Base-by-base conservation (phyloP, 2,329 filamentous ascomycete species). In the Gremmenia infestans region DNA sequence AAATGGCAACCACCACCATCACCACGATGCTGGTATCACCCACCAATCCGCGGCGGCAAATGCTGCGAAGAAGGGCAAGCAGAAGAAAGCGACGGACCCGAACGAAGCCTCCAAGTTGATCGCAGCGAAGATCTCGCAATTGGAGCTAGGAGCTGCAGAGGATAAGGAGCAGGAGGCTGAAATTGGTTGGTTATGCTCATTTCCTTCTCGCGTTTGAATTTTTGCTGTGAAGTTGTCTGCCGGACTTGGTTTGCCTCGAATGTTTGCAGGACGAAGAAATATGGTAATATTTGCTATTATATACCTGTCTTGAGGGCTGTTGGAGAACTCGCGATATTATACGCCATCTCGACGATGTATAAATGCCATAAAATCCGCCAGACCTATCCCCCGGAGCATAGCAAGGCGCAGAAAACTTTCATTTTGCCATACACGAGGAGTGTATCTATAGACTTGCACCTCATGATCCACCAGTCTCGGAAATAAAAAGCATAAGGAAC, bases 151-250 rank as follows among this genome's bases (percentile, higher is more conserved):
- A 78, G 89, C 88, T 50, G 91, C 91, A 11, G 90, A 91, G 57
- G 92, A 96, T 71, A 96, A 95, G 73, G 93, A 95, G 73, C 91
- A 97, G 74, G 92, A 97, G 74, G 84, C 88, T 59, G 94, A 97
- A 78, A 97, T 99, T 71, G 91, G 91, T 96, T 77, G 70, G 85
- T 81, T 42, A 50, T 57, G 52, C 57, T 63, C 59, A 42, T 65
- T 63, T 50, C 55, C 42, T 59, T 56, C 36, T 50, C 46, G 47
- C 47, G 32, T 48, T 51, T 49, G 52, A 52, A 23, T 53, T 55
- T 45, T 48, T 35, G 23, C 14, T 32, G 12, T 36, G 28, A n/a
- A 17, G 49, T 49, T 56, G 22, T 37, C 45, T 37, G 17, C 28
- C 12, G 28, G 14, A 36, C 19, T 25, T n/a, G 11, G 28, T 45